A percentile compares a stretch with the other conserved stretches of the same genome.
phyloP scores from a whole-genome alignment of 1,284 basidiomycete genomes.

The Tilletia walkeri region DNA sequence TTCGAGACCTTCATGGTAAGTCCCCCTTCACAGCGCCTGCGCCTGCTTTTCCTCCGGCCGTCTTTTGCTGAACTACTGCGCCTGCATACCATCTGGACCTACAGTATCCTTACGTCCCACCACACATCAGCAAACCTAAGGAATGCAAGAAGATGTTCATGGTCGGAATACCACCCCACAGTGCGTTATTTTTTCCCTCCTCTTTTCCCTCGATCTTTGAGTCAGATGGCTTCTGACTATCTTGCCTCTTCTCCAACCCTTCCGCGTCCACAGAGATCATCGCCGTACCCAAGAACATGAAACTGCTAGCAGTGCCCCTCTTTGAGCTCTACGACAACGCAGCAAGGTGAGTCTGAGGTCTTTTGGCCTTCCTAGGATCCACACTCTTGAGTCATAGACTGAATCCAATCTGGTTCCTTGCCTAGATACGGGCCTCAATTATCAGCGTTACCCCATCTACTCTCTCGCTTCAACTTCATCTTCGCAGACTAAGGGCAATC shows the following conservation, averaged over 20 bases:
- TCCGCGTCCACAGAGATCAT: constrained; percentile 72
- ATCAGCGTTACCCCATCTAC: constrained; percentile 85
- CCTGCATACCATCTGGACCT: background rate
- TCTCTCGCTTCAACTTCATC: constrained; percentile 70
- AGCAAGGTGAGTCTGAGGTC: constrained; percentile 65
- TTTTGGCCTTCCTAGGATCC: background rate
- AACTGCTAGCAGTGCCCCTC: constrained; percentile 82
- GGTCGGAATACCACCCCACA: constrained; percentile 88
- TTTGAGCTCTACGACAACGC: constrained; percentile 98
- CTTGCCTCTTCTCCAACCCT: too few species aligned
- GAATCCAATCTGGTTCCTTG: background rate
- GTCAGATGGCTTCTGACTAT: background rate
- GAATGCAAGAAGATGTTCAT: constrained; percentile 96
- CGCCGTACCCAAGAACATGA: constrained; percentile 97
- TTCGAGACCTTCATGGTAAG: constrained; percentile 97
- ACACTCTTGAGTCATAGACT: background rate
- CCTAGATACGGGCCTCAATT: constrained; percentile 80
- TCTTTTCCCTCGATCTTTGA: background rate
- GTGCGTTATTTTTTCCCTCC: constrained; percentile 61
- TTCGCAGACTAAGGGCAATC: constrained; percentile 37
- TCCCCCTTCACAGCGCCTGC: background rate
- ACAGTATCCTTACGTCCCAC: constrained; percentile 94
- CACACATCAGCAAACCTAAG: constrained; percentile 94
- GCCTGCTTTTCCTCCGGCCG: background rate
- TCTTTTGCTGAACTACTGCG: too few species aligned